Evolutionary conservation across 352 stramenopile genomes (phyloP).

Genomic region (Phytophthora multivora): DNA sequence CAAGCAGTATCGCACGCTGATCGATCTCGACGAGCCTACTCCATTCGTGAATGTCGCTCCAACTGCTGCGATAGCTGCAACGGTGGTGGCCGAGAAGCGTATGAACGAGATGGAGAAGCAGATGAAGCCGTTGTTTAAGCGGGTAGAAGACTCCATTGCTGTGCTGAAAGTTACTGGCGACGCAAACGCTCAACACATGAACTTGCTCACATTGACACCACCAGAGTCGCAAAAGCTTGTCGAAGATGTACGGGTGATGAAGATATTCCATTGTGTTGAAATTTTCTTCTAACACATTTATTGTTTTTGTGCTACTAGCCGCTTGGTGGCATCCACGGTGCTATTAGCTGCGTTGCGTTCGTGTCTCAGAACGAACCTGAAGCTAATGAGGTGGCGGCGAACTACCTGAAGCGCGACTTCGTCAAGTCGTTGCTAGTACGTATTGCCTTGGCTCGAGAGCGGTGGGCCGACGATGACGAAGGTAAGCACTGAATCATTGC

Average conservation of each 20-base stretch:
- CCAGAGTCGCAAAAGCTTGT: constrained; percentile 13
- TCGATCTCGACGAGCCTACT: constrained; percentile 55
- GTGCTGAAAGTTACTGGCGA: constrained; percentile 32
- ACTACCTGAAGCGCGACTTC: constrained; percentile 72
- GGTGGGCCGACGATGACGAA: constrained; percentile 42
- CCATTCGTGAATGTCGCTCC: constrained; percentile 32
- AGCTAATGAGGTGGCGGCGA: constrained; percentile 39
- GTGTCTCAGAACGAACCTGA: constrained; percentile 42
- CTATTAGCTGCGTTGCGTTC: constrained; percentile 61
- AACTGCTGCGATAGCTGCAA: constrained; percentile 17
- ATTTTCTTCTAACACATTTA: constrained; percentile 2
- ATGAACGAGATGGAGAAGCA: constrained; percentile 55
- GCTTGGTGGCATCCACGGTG: constrained; percentile 48
- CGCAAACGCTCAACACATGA: constrained; percentile 36
- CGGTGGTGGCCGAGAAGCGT: constrained; percentile 37
- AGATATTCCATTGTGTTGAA: background rate
- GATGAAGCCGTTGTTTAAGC: constrained; percentile 49
- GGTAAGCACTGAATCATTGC: constrained; percentile 19
- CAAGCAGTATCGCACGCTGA: constrained; percentile 43
- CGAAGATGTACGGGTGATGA: constrained; percentile 23
- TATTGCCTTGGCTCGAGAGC: constrained; percentile 57
- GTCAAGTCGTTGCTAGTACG: constrained; percentile 65
- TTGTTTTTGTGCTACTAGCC: constrained; percentile 17
- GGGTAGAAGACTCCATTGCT: constrained; percentile 43
- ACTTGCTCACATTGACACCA: constrained; percentile 42